Conservation (phyloP, 306 rosid genomes). For the Pyrus bretschneideri region DNA sequence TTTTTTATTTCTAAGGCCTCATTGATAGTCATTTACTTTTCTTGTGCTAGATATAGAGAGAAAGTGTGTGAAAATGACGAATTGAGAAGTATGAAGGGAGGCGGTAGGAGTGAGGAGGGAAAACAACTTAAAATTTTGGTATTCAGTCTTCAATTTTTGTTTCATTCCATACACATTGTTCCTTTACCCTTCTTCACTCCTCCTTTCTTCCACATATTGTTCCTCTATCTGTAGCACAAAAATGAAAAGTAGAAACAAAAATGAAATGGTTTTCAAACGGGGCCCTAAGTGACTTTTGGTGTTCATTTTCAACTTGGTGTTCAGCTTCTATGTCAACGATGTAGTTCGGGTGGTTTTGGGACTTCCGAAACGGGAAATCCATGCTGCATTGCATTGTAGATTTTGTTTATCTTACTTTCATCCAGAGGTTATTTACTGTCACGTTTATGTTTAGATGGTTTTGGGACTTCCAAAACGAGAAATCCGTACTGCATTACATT, state of each 20-base stretch:
- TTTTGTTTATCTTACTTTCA: background rate
- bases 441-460: background rate
- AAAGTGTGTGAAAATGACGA: background rate
- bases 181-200: background rate
- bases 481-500: background rate
- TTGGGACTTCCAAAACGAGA: no score
- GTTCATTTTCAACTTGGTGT: background rate
- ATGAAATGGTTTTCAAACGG: background rate
- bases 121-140: background rate
- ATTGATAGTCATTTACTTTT: background rate
- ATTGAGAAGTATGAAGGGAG: background rate
- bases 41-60: background rate
- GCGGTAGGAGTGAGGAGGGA: background rate
- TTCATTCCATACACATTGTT: background rate
- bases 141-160: background rate
- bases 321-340: background rate
- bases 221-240: background rate
- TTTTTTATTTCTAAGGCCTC: background rate
- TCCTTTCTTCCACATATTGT: background rate
- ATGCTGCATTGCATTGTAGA: background rate
- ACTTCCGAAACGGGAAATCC: no score
- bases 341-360: background rate
- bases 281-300: background rate
- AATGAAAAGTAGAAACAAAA: no score
- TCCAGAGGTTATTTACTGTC: background rate